Conservation (phyloP, 1,139 yeast genomes). For the Pichia kudriavzevii region DNA sequence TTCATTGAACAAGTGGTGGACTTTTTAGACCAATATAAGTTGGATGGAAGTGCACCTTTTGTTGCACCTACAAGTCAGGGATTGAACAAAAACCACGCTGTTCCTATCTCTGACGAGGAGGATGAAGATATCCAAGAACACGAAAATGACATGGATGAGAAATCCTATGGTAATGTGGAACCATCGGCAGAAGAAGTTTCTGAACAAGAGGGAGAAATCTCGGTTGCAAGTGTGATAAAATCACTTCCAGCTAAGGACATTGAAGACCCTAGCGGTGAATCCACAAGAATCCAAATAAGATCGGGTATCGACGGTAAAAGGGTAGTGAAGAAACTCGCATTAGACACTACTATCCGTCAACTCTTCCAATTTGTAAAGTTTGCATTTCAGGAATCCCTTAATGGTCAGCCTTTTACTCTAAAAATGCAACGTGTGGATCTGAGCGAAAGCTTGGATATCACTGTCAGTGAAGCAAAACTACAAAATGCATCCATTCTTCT, state of each 20-base stretch:
- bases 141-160: conserved; percentile 25
- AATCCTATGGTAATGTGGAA: conserved; percentile 13
- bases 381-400: conserved; percentile 41
- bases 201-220: conserved; percentile 8
- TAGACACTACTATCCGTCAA: conserved; percentile 49
- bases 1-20: conserved; percentile 58
- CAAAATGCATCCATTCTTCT: conserved; percentile 74
- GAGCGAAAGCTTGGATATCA: conserved; percentile 41
- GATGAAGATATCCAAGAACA: no score
- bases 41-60: conserved; percentile 44
- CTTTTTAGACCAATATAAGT: conserved; percentile 56
- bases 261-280: conserved; percentile 38
- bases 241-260: conserved; percentile 46
- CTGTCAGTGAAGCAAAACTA: conserved; percentile 70
- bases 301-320: conserved; percentile 78
- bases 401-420: conserved; percentile 47
- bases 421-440: conserved; percentile 63
- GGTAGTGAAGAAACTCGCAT: conserved; percentile 61
- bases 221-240: conserved; percentile 34
- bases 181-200: conserved; percentile 22
- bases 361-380: conserved; percentile 56
- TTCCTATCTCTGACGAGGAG: background rate
- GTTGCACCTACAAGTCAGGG: conserved; percentile 12
- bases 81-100: conserved; percentile 15
- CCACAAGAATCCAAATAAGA: conserved; percentile 80